Evolutionary conservation across 306 rosid species (phyloP).

Genomic region (Adenanthera pavonina): DNA sequence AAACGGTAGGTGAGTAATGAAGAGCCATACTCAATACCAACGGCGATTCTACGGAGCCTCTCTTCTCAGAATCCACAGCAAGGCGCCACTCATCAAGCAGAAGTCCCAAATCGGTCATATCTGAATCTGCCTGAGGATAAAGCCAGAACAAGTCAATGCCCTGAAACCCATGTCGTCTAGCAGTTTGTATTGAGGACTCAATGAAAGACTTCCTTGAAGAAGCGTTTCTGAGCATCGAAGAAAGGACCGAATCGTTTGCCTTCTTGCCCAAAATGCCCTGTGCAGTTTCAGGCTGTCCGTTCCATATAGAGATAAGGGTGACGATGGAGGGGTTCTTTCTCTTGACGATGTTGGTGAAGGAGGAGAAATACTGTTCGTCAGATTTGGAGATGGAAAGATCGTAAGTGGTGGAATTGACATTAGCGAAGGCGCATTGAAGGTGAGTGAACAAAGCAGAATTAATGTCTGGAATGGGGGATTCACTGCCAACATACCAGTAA

Average conservation of each 20-base stretch:
- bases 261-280: conserved; percentile 15
- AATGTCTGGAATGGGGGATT: conserved; percentile 41
- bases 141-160: conserved; percentile 57
- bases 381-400: conserved; percentile 43
- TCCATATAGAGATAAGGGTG: conserved; percentile 52
- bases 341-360: conserved; percentile 46
- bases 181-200: conserved; percentile 51
- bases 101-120: conserved; percentile 43
- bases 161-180: conserved; percentile 48
- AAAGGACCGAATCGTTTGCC: conserved; percentile 17
- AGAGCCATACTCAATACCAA: conserved; percentile 55
- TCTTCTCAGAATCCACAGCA: conserved; percentile 47
- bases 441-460: conserved; percentile 48
- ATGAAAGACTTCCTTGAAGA: conserved; percentile 53
- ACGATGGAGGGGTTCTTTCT: conserved; percentile 53
- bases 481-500: conserved; percentile 38
- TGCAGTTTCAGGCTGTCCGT: conserved; percentile 6
- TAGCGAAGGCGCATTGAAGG: conserved; percentile 50
- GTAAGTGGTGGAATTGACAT: conserved; percentile 37
- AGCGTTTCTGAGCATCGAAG: conserved; percentile 40
- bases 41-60: conserved; percentile 32
- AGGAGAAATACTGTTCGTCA: conserved; percentile 34
- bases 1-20: conserved; percentile 34
- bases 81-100: conserved; percentile 57
- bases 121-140: conserved; percentile 23